Evolutionary conservation across 805 yeast species (phyloP).

Genomic region (Wickerhamiella vanderwaltii): DNA sequence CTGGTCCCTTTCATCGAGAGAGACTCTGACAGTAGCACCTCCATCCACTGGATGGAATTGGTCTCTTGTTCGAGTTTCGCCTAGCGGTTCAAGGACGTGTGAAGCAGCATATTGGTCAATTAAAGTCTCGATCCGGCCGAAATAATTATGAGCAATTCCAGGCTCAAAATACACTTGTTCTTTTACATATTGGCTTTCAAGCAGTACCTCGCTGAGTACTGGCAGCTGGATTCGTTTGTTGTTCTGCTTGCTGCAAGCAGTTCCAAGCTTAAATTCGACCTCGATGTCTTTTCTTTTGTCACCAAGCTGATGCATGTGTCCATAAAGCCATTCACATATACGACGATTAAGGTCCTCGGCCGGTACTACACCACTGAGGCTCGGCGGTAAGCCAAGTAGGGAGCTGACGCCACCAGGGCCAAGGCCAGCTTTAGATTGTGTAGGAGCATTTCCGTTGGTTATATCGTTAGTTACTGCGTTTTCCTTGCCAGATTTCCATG

Average conservation of each 20-base stretch:
- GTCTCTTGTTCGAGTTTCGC: constrained; percentile 15
- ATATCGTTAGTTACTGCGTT: not conserved
- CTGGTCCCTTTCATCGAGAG: constrained; percentile 22
- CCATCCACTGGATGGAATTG: constrained; percentile 13
- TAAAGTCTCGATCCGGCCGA: constrained; percentile 16
- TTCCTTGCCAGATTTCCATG: not conserved
- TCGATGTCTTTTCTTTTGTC: constrained; percentile 29
- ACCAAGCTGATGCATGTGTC: constrained; percentile 40
- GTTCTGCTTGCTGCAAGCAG: constrained; percentile 21
- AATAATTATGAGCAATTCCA: constrained; percentile 23
- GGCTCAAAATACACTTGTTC: constrained; percentile 23
- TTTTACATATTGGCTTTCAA: constrained; percentile 23
- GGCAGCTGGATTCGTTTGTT: constrained; percentile 25
- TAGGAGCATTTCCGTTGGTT: not conserved
- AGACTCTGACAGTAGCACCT: constrained; percentile 21
- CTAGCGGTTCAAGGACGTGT: constrained; percentile 13
- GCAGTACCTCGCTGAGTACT: constrained; percentile 25
- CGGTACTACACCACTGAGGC: constrained; percentile 65
- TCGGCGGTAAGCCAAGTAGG: constrained; percentile 33
- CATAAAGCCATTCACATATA: constrained; percentile 81
- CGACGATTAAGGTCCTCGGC: constrained; percentile 70
- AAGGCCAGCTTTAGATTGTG: not conserved
- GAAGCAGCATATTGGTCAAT: constrained; percentile 15
- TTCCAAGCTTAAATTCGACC: constrained; percentile 33
- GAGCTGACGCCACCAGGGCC: constrained; percentile 21